These are phyloP conservation scores for Gomphus bonarii DNA, from an alignment of 1,284 basidiomycete species.

Conservation along the genomic window DNA sequence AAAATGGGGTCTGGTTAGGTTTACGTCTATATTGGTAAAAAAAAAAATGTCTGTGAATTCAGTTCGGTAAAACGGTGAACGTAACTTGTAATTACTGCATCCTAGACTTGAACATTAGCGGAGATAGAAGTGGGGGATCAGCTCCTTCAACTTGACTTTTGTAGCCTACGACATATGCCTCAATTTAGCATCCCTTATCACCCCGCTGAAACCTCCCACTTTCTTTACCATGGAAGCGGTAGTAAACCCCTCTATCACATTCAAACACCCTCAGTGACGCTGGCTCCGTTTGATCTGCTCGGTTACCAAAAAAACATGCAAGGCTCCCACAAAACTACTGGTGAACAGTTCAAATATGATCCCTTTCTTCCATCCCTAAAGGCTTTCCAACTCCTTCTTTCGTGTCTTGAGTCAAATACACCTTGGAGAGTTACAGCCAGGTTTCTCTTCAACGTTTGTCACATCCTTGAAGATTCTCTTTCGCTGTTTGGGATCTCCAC, in stretches of 20 bases:
- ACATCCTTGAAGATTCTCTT: conserved; percentile 2
- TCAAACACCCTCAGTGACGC: background rate
- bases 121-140: background rate
- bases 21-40: too few relatives aligned
- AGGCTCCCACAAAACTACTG: background rate
- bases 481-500: background rate
- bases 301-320: background rate
- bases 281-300: background rate
- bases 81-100: too few relatives aligned
- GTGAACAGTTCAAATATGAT: background rate
- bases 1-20: too few relatives aligned
- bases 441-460: conserved; percentile 3
- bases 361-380: background rate
- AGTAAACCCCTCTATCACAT: background rate
- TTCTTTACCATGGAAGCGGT: background rate
- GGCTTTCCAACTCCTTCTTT: background rate
- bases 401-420: background rate
- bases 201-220: background rate
- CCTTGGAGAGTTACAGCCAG: background rate
- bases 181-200: background rate
- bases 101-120: background rate
- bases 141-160: background rate
- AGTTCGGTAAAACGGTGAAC: too few relatives aligned
- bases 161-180: background rate
- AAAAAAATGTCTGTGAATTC: too few relatives aligned